phyloP scores from a whole-genome alignment of 2,329 filamentous ascomycete species.

The Calonectria hawksworthii region DNA sequence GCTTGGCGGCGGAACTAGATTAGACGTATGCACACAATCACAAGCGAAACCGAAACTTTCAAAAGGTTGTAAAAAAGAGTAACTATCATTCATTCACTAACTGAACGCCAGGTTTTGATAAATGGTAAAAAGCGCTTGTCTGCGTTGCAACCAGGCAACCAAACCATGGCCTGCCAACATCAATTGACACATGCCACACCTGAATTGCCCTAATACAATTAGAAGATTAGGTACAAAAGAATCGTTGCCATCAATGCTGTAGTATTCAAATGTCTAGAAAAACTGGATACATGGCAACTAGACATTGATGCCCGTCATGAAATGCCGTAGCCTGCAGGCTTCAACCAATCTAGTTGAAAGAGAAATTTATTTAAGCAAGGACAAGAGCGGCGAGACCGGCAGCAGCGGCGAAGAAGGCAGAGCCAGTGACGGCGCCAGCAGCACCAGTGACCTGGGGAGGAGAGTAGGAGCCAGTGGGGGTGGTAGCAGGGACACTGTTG shows the following conservation, averaged over 20 bases:
- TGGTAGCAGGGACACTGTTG: slow-evolving; percentile 37
- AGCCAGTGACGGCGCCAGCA: slow-evolving; percentile 67
- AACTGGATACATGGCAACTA: slow-evolving; percentile 56
- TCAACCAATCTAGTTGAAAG: slow-evolving; percentile 53
- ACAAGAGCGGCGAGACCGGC: slow-evolving; percentile 68
- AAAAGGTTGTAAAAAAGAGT: not conserved
- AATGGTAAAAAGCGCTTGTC: slow-evolving; percentile 6
- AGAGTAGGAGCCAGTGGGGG: slow-evolving; percentile 45
- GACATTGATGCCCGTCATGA: slow-evolving; percentile 52
- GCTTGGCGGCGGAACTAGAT: not conserved
- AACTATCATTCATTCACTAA: slow-evolving; percentile 19
- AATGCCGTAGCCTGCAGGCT: slow-evolving; percentile 59
- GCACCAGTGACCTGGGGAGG: slow-evolving; percentile 62
- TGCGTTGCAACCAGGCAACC: slow-evolving; percentile 35
- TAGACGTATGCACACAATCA: not conserved
- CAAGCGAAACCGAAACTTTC: not conserved
- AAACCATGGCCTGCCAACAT: slow-evolving; percentile 31
- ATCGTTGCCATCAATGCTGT: slow-evolving; percentile 45
- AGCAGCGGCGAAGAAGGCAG: slow-evolving; percentile 66
- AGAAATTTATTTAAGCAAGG: slow-evolving; percentile 64
- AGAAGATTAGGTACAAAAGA: slow-evolving; percentile 62
- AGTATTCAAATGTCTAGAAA: slow-evolving; percentile 54
- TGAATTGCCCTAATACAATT: slow-evolving; percentile 54
- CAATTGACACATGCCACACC: slow-evolving; percentile 30
- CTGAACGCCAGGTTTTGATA: slow-evolving; percentile 9